Conservation (phyloP, 495 filamentous ascomycete genomes). For the Trichoderma reesei region DNA sequence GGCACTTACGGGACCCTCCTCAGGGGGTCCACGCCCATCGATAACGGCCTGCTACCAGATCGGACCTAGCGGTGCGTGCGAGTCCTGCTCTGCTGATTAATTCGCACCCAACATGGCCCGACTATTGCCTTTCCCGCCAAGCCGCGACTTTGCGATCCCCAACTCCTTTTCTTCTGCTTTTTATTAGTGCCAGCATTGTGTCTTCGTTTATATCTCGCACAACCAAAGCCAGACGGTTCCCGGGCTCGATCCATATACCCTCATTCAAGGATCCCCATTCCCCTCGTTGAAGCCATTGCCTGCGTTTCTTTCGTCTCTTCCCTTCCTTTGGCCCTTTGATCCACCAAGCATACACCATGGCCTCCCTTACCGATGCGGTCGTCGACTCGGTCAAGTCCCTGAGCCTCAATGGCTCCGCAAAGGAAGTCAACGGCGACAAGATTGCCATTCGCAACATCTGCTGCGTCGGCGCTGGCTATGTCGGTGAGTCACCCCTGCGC, state of each 20-base stretch:
- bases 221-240: no score
- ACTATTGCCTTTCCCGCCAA: not conserved
- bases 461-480: slow-evolving; percentile 26
- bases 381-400: slow-evolving; percentile 9
- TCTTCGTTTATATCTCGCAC: slow-evolving; percentile 2
- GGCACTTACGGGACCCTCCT: no score
- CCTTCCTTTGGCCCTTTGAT: not conserved
- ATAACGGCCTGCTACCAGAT: not conserved
- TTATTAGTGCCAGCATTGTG: not conserved
- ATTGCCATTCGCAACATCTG: slow-evolving; percentile 37
- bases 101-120: not conserved
- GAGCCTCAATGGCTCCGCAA: slow-evolving; percentile 8
- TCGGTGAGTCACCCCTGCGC: slow-evolving; percentile 17
- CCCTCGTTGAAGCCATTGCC: slow-evolving; percentile 1
- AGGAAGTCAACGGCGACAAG: slow-evolving; percentile 11
- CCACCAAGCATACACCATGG: slow-evolving; percentile 1
- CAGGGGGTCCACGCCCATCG: no score
- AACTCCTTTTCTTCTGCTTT: slow-evolving; percentile 4
- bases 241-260: slow-evolving; percentile 4
- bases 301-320: not conserved
- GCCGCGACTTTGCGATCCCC: not conserved
- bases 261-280: slow-evolving; percentile 5
- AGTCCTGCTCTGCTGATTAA: not conserved
- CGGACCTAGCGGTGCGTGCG: not conserved
- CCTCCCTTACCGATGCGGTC: not conserved